Percentiles rank a stretch among this genome's conserved stretches.
These are phyloP conservation scores for Pythium plurisporium DNA, from an alignment of 352 stramenopile species.

Conservation along the genomic window DNA sequence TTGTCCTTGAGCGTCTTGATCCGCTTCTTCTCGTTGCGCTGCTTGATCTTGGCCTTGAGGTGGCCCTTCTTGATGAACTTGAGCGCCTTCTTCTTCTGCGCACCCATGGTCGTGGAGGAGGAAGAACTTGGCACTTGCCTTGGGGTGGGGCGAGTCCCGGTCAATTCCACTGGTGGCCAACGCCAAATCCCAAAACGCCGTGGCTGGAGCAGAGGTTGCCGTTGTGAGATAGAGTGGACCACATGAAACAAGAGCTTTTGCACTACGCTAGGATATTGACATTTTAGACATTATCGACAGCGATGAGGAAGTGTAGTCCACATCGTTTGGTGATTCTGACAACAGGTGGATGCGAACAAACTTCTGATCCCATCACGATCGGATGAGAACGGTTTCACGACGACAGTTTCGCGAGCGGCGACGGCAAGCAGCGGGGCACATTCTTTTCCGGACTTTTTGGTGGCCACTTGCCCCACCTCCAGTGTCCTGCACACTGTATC, in stretches of 20 bases:
- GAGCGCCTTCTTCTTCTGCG: slow-evolving; percentile 84
- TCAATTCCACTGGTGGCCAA: slow-evolving; percentile 7
- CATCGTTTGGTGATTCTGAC: no score
- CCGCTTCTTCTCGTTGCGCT: slow-evolving; percentile 83
- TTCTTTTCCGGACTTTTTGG: slow-evolving; percentile 3
- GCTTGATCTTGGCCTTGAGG: slow-evolving; percentile 73
- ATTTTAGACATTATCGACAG: no score
- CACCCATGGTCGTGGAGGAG: slow-evolving; percentile 24
- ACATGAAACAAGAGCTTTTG: background rate
- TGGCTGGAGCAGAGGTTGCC: slow-evolving; percentile 1
- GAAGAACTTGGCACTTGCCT: no score
- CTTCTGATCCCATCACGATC: slow-evolving; percentile 1
- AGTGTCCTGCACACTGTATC: no score
- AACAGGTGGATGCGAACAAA: background rate
- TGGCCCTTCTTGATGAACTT: slow-evolving; percentile 87
- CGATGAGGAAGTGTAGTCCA: no score
- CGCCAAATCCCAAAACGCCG: slow-evolving; percentile 4
- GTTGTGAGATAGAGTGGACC: background rate
- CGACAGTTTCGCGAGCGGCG: background rate
- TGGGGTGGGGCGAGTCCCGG: no score
- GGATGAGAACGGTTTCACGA: background rate
- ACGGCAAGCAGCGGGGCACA: background rate
- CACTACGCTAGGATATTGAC: no score
- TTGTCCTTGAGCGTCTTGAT: slow-evolving; percentile 76
- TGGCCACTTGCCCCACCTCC: background rate